A percentile compares a stretch with the other conserved stretches of the same genome.
Conservation (phyloP, 306 rosid species). For the Biancaea sappan region DNA sequence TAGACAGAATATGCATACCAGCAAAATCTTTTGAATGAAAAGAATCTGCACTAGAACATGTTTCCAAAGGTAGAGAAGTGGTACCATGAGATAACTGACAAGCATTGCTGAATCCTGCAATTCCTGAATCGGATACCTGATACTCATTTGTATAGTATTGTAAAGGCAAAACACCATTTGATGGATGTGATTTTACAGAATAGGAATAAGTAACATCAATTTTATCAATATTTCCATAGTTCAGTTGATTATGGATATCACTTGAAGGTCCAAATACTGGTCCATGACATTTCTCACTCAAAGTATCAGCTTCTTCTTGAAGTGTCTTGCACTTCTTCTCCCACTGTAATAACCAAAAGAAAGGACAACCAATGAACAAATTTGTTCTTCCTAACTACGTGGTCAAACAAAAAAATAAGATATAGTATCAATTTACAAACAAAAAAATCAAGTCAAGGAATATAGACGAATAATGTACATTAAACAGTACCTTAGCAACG, state of each 20-base stretch:
- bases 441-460: background rate
- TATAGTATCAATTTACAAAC: background rate
- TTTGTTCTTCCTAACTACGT: background rate
- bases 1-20: slow-evolving; percentile 46
- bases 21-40: slow-evolving; percentile 42
- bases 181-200: slow-evolving; percentile 59
- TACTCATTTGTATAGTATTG: slow-evolving; percentile 81
- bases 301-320: slow-evolving; percentile 44
- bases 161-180: slow-evolving; percentile 92
- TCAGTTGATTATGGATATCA: slow-evolving; percentile 86
- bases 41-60: slow-evolving; percentile 41
- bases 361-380: slow-evolving; percentile 30
- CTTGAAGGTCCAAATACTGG: slow-evolving; percentile 54
- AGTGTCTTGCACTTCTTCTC: slow-evolving; percentile 64
- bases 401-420: background rate
- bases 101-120: slow-evolving; percentile 42
- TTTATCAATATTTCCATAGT: slow-evolving; percentile 72
- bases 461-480: background rate
- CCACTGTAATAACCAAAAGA: slow-evolving; percentile 69
- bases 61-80: slow-evolving; percentile 43
- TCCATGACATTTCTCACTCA: slow-evolving; percentile 40
- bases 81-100: slow-evolving; percentile 37
- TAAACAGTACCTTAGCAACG: slow-evolving; percentile 55
- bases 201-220: slow-evolving; percentile 57
- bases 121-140: slow-evolving; percentile 79